These are phyloP conservation scores for Rhodofomes roseus DNA, from an alignment of 1,284 basidiomycete genomes.

Conservation along the genomic window DNA sequence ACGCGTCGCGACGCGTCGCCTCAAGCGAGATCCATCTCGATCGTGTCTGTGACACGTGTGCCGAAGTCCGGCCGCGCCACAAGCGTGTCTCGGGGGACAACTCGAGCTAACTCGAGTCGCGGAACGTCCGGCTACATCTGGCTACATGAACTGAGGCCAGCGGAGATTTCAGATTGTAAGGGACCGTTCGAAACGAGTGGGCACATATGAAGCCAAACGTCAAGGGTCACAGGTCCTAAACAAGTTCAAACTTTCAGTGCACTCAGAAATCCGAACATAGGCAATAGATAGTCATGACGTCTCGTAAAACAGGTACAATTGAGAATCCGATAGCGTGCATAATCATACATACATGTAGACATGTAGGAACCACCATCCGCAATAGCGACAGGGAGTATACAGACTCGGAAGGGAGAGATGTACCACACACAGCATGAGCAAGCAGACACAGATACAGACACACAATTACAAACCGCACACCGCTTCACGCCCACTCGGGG, in stretches of 20 bases:
- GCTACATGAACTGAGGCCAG: no score
- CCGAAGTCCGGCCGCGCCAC: not conserved
- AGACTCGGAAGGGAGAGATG: not conserved
- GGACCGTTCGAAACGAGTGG: no score
- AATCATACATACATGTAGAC: not conserved
- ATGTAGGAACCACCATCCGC: not conserved
- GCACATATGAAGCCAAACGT: no score
- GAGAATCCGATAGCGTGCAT: not conserved
- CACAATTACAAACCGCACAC: not conserved
- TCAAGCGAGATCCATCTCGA: not conserved
- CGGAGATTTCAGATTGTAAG: no score
- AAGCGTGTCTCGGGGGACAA: not conserved
- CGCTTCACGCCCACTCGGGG: slow-evolving; percentile 23
- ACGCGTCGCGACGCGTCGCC: not conserved
- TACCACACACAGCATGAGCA: not conserved
- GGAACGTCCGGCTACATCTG: no score
- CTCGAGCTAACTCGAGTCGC: no score
- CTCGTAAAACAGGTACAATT: not conserved
- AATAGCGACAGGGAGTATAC: not conserved
- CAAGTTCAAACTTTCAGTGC: no score
- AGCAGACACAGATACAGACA: not conserved
- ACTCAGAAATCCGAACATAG: no score
- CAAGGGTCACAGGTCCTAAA: no score
- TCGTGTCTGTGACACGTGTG: not conserved
- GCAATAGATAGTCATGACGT: not conserved